Base-by-base conservation (phyloP, 768 basidiomycete genomes). In the Trametes cingulata region DNA sequence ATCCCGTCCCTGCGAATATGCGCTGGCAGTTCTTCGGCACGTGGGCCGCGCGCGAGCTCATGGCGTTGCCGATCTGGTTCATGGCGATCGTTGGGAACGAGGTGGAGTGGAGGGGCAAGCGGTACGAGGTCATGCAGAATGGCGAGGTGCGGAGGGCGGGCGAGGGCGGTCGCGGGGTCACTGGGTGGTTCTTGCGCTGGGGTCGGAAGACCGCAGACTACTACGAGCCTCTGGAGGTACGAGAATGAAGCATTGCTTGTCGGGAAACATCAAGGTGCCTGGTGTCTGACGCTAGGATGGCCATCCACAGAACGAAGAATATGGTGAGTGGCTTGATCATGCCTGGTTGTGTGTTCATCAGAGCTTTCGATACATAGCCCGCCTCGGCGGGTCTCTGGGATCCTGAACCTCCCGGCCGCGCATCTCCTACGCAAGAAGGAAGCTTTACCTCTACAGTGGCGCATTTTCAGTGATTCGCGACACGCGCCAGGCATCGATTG, bases 1-100 rank as follows among this genome's bases (percentile, higher is more conserved):
- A 86, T 71, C 77, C 85, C 50, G 69, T 90, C 45, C 82, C 82
- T 2, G 67, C 74, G 3, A 55, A 36, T 40, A 70, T 76, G 35
- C 77, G 77, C 13, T 79, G 78, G 74, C 68, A 76, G 51, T 98
- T 97, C 72, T 65, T 93, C 42, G 68, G 77, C 29, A 91, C 93
- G 7, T 99, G 95, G 93, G 71, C 78, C 17, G 75, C 81, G 19
- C 82, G 97, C 57, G 97, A 99, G 74, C 13, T 87, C 40, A 72
- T 95, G 59, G 88, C 96, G 4, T 76, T 98, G 20, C 97, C 97
- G 0, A 92, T 98, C 58, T 99, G 87, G 84, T 49, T 88, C 7
- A 77, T 88, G 62, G 96, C 91, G 6, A 84, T 99, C 40, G 74
- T 87, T 50, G 94, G 95, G 27, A 66, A 85, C 70, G 84, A 86